Conservation (phyloP, 2,329 filamentous ascomycete species). For the Periconia sp. region DNA sequence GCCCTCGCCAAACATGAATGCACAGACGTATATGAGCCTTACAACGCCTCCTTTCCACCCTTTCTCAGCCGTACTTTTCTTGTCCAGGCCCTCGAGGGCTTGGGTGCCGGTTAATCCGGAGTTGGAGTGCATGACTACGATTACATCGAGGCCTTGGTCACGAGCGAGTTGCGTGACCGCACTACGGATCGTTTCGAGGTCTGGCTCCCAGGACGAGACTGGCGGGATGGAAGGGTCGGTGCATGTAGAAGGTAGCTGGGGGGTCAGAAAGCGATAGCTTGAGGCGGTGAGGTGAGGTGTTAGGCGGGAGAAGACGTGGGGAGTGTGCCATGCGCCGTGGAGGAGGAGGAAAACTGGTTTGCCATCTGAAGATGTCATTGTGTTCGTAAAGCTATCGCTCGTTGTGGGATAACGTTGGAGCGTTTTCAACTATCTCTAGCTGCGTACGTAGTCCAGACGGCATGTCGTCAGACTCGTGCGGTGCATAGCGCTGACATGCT, state of each 20-base stretch:
- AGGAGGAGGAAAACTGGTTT: slow-evolving; percentile 9
- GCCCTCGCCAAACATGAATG: slow-evolving; percentile 15
- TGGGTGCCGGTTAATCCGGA: slow-evolving; percentile 14
- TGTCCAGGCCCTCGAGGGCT: slow-evolving; percentile 12
- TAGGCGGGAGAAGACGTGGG: slow-evolving; percentile 4
- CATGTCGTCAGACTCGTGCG: too few relatives aligned
- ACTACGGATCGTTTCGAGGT: slow-evolving; percentile 10
- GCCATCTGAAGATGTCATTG: too few relatives aligned
- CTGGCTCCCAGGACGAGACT: too few relatives aligned
- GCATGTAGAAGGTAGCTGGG: too few relatives aligned
- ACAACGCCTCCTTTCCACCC: slow-evolving; percentile 15
- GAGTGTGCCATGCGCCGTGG: slow-evolving; percentile 6
- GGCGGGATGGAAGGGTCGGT: too few relatives aligned
- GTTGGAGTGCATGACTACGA: slow-evolving; percentile 16
- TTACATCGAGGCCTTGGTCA: slow-evolving; percentile 12
- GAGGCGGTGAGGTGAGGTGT: background rate
- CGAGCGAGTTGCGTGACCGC: slow-evolving; percentile 7
- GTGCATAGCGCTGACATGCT: too few relatives aligned
- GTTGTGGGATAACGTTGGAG: too few relatives aligned
- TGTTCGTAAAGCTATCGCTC: too few relatives aligned
- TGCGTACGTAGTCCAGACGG: too few relatives aligned
- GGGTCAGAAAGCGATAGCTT: too few relatives aligned
- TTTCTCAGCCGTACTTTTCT: slow-evolving; percentile 4
- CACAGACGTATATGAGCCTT: slow-evolving; percentile 13
- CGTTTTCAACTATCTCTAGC: too few relatives aligned